phyloP scores from a whole-genome alignment of 78 protist genomes.

The Creolimax fragrantissima region DNA sequence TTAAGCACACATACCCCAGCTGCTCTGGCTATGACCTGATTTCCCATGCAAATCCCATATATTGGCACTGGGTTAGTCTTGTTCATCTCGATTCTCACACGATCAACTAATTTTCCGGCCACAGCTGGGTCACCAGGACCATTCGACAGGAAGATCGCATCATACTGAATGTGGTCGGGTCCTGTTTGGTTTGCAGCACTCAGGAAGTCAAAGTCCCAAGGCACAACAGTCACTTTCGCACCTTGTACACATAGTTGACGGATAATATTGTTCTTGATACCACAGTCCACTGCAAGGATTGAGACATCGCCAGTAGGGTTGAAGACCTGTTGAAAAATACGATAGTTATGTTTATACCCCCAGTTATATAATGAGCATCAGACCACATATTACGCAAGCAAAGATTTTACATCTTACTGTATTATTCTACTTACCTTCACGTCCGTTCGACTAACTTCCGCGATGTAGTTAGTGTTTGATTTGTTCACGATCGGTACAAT shows the following conservation, averaged over 20 bases:
- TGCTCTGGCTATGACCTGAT: conserved; percentile 83
- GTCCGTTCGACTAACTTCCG: neutral
- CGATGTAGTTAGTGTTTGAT: conserved; percentile 45
- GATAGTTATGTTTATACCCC: neutral
- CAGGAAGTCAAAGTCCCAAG: conserved; percentile 82
- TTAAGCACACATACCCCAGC: conserved; percentile 60
- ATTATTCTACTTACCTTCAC: no score
- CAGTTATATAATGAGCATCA: neutral
- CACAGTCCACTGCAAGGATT: conserved; percentile 85
- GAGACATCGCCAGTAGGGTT: conserved; percentile 21
- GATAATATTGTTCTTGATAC: conserved; percentile 77
- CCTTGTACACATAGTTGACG: conserved; percentile 74
- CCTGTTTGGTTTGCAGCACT: neutral
- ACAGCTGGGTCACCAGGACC: conserved; percentile 88
- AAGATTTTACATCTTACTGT: neutral
- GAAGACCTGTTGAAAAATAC: neutral
- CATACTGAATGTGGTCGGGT: conserved; percentile 26
- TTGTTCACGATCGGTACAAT: conserved; percentile 28
- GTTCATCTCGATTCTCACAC: neutral
- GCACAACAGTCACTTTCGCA: conserved; percentile 81
- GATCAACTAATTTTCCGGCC: conserved; percentile 18
- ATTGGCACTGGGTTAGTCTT: conserved; percentile 20
- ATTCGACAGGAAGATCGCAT: conserved; percentile 84
- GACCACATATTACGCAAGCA: neutral
- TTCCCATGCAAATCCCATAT: conserved; percentile 89